Base-by-base conservation (phyloP, 176 grass and related monocot genomes). In the Phyllostachys edulis region DNA sequence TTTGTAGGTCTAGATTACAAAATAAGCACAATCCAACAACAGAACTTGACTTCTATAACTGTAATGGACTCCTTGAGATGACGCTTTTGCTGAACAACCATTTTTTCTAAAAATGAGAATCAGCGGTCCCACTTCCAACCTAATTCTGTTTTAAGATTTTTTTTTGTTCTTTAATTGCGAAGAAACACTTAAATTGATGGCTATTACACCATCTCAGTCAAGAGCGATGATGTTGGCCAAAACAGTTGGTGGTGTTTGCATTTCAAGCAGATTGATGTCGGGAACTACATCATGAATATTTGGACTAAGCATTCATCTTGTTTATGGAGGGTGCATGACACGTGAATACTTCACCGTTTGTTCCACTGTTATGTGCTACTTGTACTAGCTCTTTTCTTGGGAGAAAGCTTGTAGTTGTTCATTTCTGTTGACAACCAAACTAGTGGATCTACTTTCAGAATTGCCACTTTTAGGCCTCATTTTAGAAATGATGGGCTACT, bases 401-500 rank as follows among this genome's bases (percentile, higher is more conserved):
- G 41, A 49, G 13, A 57, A 54, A 71, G 24, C 9, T 61, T 60
- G 34, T 67, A 42, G 36, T 70, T 21, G 23, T 42, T 59, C 38
- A 68, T 56, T 77, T 45, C 65, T 78, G 17, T 51, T 62, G 3
- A 14, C 16, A 80, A 64, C 76, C 10, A 60, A 70, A 59, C 63
- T 45, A 80, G 10, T 24, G 10, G 6, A 56, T 75, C 1, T 56
- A 80, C 17, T 57, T 74, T 5, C 16, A 21, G 2, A 37, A 55
- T 52, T 74, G 8, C 26, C 36, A 66, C 38, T 64, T 61, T 54
- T 34, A 37, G 40, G n/a, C 21, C 47, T 82, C 4, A 75, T 69
- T 75, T 80, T 87, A 64, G 20, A 44, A 73, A 64, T 71, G 46
- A 80, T 56, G 9, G 17, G 9, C 51, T 59, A 59, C 24, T 84